A percentile compares a stretch with the other conserved stretches of the same genome.
Conservation (phyloP, 257 asterid genomes). For the Primulina eburnea region DNA sequence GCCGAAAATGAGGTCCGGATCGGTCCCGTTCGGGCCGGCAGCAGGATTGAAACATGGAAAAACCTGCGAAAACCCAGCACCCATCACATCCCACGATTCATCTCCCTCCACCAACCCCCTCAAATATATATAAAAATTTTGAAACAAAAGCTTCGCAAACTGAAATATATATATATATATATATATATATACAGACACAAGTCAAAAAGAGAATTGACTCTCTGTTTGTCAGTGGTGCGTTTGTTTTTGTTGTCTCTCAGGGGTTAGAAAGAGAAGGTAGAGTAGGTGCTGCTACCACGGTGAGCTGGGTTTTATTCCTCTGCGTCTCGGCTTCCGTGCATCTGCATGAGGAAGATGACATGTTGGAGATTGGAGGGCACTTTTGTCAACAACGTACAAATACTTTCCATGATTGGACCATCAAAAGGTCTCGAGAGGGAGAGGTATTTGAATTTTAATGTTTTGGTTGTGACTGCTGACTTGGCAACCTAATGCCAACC, state of each 20-base stretch:
- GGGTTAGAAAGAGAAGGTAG: background rate
- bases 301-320: background rate
- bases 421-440: background rate
- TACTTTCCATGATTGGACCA: background rate
- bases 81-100: slow-evolving; percentile 89
- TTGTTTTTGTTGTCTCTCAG: background rate
- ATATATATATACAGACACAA: too few species aligned
- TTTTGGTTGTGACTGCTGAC: too few species aligned
- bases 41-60: slow-evolving; percentile 84
- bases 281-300: background rate
- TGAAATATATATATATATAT: too few species aligned
- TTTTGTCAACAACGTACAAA: background rate
- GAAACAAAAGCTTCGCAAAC: background rate
- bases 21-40: slow-evolving; percentile 60
- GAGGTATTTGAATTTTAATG: background rate
- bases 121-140: background rate
- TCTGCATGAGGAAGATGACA: too few species aligned
- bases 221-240: background rate
- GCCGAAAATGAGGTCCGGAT: slow-evolving; percentile 59
- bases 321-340: background rate
- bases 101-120: slow-evolving; percentile 50
- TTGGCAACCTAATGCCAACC: too few species aligned
- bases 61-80: slow-evolving; percentile 89
- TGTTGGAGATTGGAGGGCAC: background rate
- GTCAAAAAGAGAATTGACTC: background rate